A percentile compares a stretch with the other conserved stretches of the same genome.
phyloP scores from a whole-genome alignment of 2,329 filamentous ascomycete species.

The Chaetomium sp. region DNA sequence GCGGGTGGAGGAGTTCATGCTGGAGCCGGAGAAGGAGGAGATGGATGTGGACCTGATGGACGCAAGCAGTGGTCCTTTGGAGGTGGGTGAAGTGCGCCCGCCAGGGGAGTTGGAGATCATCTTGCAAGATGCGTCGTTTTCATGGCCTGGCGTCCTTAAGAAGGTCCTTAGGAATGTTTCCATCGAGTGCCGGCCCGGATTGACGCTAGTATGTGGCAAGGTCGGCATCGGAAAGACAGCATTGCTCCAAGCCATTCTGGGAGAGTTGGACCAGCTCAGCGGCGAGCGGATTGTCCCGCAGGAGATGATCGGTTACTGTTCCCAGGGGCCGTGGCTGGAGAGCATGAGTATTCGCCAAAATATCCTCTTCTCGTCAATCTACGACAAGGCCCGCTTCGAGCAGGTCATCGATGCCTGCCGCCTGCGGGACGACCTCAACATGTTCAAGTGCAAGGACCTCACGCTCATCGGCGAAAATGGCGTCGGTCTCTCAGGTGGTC shows the following conservation, averaged over 20 bases:
- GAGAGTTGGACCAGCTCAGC: conserved; percentile 60
- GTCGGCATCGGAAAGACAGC: conserved; percentile 58
- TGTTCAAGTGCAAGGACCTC: conserved; percentile 51
- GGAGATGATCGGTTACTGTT: conserved; percentile 48
- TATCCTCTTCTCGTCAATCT: conserved; percentile 54
- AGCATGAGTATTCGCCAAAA: conserved; percentile 61
- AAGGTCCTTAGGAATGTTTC: conserved; percentile 44
- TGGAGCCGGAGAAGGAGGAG: conserved; percentile 68
- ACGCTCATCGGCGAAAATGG: conserved; percentile 57
- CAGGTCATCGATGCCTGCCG: conserved; percentile 56
- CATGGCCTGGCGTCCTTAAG: conserved; percentile 64
- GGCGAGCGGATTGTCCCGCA: conserved; percentile 41
- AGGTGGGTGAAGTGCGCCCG: conserved; percentile 8
- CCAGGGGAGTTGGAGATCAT: conserved; percentile 37
- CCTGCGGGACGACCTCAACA: conserved; percentile 47
- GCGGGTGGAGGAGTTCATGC: conserved; percentile 81
- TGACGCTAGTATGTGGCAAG: conserved; percentile 52
- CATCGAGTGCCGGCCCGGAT: conserved; percentile 41
- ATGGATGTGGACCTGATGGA: conserved; percentile 30
- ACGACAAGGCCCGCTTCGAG: conserved; percentile 50
- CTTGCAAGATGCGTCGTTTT: conserved; percentile 62
- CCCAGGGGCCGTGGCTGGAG: conserved; percentile 59
- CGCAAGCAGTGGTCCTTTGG: not conserved
- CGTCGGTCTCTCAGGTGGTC: conserved; percentile 56
- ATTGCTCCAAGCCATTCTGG: conserved; percentile 51